Base-by-base conservation (phyloP, 345 rosid genomes). In the Corymbia maculata region DNA sequence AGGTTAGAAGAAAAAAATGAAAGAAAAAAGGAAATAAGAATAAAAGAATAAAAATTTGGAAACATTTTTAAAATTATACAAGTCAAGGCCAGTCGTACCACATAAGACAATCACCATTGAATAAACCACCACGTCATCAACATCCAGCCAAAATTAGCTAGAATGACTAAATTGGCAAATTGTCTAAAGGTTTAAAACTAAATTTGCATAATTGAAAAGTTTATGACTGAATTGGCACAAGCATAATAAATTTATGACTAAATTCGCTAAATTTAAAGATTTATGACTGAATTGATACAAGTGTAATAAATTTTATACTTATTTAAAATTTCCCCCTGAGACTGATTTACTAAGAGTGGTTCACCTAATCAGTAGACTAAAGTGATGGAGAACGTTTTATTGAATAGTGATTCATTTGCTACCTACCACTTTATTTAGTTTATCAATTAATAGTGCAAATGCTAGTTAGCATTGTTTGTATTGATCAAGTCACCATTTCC, bases 161-260 rank as follows among this genome's bases (percentile, higher is more conserved):
- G 28, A 55, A 55, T 55, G 13, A 22, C 61, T 55, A 55, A 55
- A 55, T 55, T 55, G 4, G 2, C 61, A 55, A 55, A 55, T 22
- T 55, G 28, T 36, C 42, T 36, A 55, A 55, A 21, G 21, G 61
- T 55, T 55, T 55, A 55, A 0, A 55, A 55, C 0, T 55, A 0
- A 55, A 55, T 55, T 55, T 21, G 12, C 61, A 55, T 8, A 55
- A 55, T 22, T 55, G 28, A 55, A 55, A 21, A 19, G 26, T 55
- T 55, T 55, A 55, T 0, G 22, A 55, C 0, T 55, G 0, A 55
- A 55, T 55, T 55, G 24, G 5, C 2, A 55, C 0, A 0, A 1
- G 4, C 24, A 2, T 2, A 9, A 22, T 55, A 55, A 28, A 28
- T 22, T 55, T 9, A 21, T 55, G 2, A 55, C 61, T 55, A 55